Percentiles rank a stretch among this genome's conserved stretches.
These are phyloP conservation scores for Serendipita indica DNA, from an alignment of 768 basidiomycete genomes.

Conservation along the genomic window DNA sequence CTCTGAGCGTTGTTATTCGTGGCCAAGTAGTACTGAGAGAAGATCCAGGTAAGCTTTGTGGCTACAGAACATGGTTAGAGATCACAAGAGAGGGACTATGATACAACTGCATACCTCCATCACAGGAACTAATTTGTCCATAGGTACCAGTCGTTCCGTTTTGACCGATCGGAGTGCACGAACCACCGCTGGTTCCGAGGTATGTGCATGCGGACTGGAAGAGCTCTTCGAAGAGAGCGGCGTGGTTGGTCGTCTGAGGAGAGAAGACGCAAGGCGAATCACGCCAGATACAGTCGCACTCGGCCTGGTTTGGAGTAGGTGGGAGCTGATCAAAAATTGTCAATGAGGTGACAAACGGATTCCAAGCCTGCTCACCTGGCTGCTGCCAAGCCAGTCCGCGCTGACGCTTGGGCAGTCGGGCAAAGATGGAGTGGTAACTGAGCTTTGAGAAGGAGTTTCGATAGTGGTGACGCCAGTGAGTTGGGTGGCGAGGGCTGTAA, in stretches of 20 bases:
- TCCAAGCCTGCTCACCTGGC: slow-evolving; percentile 20
- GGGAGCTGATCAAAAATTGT: slow-evolving; percentile 32
- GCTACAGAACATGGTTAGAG: slow-evolving; percentile 26
- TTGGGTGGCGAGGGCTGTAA: slow-evolving; percentile 44
- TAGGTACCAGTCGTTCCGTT: slow-evolving; percentile 64
- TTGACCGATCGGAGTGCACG: slow-evolving; percentile 53
- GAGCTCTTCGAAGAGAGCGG: slow-evolving; percentile 42
- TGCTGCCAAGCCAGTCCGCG: slow-evolving; percentile 42
- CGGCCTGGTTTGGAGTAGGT: slow-evolving; percentile 64
- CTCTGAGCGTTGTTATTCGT: slow-evolving; percentile 41
- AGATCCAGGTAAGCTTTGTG: slow-evolving; percentile 67
- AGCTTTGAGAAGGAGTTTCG: slow-evolving; percentile 43
- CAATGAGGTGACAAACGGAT: neutral
- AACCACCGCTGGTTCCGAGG: slow-evolving; percentile 41
- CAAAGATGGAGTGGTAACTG: slow-evolving; percentile 36
- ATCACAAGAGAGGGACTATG: slow-evolving; percentile 8
- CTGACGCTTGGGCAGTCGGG: slow-evolving; percentile 49
- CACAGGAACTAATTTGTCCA: slow-evolving; percentile 61
- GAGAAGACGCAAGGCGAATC: slow-evolving; percentile 58
- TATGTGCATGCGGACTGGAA: slow-evolving; percentile 49
- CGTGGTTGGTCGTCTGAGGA: slow-evolving; percentile 45
- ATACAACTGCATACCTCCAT: slow-evolving; percentile 43
- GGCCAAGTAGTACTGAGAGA: slow-evolving; percentile 62
- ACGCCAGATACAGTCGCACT: slow-evolving; percentile 62
- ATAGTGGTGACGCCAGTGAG: slow-evolving; percentile 39